Base-by-base conservation (phyloP, 352 stramenopile genomes). In the Globisporangium nunn region DNA sequence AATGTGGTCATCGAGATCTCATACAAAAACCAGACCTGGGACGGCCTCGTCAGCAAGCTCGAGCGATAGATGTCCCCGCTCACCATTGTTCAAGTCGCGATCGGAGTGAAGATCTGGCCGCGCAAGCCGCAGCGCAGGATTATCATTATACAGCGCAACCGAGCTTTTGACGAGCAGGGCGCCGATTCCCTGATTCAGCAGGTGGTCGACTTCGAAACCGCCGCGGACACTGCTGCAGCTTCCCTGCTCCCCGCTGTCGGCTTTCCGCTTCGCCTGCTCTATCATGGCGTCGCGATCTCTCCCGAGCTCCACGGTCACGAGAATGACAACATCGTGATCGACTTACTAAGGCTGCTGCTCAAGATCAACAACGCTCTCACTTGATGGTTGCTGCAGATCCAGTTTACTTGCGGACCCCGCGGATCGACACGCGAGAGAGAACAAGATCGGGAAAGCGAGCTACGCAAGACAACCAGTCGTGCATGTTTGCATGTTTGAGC, bases 251-350 rank as follows among this genome's bases (percentile, higher is more conserved):
- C 41, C 7, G 15, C 17, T 51, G 43, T 91, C 79, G 5, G 81
- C 91, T 60, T 96, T 82, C 8, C 68, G 61, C 59, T 92, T 85
- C 35, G 68, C 62, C 39, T 77, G 70, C 29, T 73, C 63, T 15
- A 47, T n/a, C 17, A 47, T n/a, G n/a, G 15, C 15, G 43, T 29
- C 17, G 15, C 43, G 17, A 29, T 47, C 3, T n/a, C 43, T 6
- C 17, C 43, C 4, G 3, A 23, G 5, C 43, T 47, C 17, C 14
- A 23, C 18, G 43, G 43, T 0, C 43, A 47, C 43, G 43, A 47
- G n/a, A 6, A 47, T n/a, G 43, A 47, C 43, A 11, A 23, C 15
- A 30, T 30, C 43, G 4, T 29, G 5, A 28, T 47, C 43, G 43
- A 30, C 43, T 12, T 47, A n/a, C 10, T 11, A n/a, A 18, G 11